A percentile compares a stretch with the other conserved stretches of the same genome.
These are phyloP conservation scores for Nephelium lappaceum DNA, from an alignment of 345 rosid genomes.

Conservation along the genomic window DNA sequence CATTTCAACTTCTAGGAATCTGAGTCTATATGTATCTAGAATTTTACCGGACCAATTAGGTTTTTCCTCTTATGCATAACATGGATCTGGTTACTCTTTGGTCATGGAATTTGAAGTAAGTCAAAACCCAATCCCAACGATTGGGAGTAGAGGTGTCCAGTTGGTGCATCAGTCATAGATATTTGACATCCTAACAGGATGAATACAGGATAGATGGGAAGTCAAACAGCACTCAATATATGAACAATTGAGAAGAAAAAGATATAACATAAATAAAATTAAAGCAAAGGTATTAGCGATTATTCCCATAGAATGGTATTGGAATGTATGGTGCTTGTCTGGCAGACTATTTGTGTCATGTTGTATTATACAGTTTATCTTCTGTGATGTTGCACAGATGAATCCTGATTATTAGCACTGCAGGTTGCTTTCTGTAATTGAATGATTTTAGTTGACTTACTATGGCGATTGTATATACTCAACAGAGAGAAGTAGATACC, in stretches of 20 bases:
- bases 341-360: background rate
- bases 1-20: background rate
- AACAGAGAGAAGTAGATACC: constrained; percentile 88
- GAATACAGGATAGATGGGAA: background rate
- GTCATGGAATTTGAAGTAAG: background rate
- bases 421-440: constrained; percentile 14
- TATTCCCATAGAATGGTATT: background rate
- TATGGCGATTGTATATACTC: constrained; percentile 24
- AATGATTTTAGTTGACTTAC: constrained; percentile 25
- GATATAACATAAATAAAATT: background rate
- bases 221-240: background rate
- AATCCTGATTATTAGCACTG: constrained; percentile 12
- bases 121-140: background rate
- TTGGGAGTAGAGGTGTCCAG: background rate
- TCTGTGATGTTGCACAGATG: background rate
- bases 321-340: background rate
- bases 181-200: background rate
- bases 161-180: background rate
- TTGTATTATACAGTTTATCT: background rate
- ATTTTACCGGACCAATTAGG: background rate
- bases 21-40: background rate
- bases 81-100: background rate
- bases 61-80: background rate
- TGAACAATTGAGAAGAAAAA: background rate
- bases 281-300: background rate